Percentiles rank a stretch among this genome's conserved stretches.
These are phyloP conservation scores for Acacia confusa DNA, from an alignment of 306 rosid species.

Conservation along the genomic window DNA sequence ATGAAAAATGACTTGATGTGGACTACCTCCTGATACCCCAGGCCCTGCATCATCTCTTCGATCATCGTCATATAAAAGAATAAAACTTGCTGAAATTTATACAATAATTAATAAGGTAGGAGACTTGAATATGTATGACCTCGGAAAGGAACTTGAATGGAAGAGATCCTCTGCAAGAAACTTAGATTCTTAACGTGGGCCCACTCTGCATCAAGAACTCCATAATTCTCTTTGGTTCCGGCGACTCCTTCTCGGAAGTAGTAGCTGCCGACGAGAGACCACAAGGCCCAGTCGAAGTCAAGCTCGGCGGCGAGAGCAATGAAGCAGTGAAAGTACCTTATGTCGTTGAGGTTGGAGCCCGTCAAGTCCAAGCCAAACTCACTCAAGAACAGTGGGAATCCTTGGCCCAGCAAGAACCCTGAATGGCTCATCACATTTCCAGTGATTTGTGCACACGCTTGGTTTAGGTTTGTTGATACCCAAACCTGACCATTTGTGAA, in stretches of 20 bases:
- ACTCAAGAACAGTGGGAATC: slow-evolving; percentile 73
- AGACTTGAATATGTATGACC: slow-evolving; percentile 37
- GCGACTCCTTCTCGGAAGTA: slow-evolving; percentile 64
- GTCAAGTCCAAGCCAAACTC: slow-evolving; percentile 80
- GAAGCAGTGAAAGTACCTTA: slow-evolving; percentile 73
- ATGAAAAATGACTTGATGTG: slow-evolving; percentile 64
- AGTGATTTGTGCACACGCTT: slow-evolving; percentile 67
- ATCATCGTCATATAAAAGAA: not conserved
- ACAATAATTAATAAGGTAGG: not conserved
- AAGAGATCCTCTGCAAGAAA: slow-evolving; percentile 53
- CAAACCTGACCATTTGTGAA: slow-evolving; percentile 71
- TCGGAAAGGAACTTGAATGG: slow-evolving; percentile 72
- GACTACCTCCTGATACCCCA: slow-evolving; percentile 32
- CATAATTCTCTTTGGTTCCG: slow-evolving; percentile 72
- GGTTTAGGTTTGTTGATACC: slow-evolving; percentile 67
- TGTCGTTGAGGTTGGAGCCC: slow-evolving; percentile 74
- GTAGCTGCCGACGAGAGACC: slow-evolving; percentile 92
- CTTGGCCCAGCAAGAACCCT: slow-evolving; percentile 61
- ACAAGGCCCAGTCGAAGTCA: slow-evolving; percentile 81
- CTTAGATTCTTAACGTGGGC: slow-evolving; percentile 41
- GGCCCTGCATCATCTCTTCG: slow-evolving; percentile 39
- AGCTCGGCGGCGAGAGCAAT: slow-evolving; percentile 61
- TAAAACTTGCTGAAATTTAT: no score
- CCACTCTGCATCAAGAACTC: slow-evolving; percentile 65
- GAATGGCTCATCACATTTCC: slow-evolving; percentile 46